A percentile compares a stretch with the other conserved stretches of the same genome.
Evolutionary conservation across 1,284 basidiomycete species (phyloP).

Genomic region (Gymnopus androsaceus): DNA sequence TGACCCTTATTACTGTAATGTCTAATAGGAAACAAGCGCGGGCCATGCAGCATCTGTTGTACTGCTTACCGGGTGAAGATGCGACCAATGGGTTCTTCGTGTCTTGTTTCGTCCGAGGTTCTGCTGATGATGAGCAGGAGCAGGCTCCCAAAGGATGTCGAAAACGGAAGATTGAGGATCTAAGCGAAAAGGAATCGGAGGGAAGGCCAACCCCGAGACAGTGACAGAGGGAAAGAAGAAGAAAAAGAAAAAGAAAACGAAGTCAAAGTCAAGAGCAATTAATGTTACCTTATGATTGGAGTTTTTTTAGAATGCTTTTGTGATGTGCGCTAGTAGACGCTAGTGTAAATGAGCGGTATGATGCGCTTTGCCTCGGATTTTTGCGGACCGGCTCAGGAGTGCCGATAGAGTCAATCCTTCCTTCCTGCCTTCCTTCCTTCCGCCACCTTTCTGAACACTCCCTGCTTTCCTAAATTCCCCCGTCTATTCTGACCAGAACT

Average conservation of each 20-base stretch:
- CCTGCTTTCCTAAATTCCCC: no score
- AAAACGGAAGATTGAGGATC: constrained; percentile 6
- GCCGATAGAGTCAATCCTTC: no score
- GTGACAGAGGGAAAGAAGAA: constrained; percentile 12
- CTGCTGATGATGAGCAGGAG: background rate
- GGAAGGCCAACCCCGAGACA: no score
- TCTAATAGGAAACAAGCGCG: constrained; percentile 3
- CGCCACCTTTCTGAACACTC: no score
- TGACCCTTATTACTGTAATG: constrained; percentile 5
- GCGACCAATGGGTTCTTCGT: constrained; percentile 96
- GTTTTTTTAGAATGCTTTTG: no score
- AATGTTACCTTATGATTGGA: no score
- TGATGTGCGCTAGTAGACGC: no score
- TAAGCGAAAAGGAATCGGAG: background rate
- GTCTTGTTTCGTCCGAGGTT: constrained; percentile 69
- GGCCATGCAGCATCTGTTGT: constrained; percentile 66
- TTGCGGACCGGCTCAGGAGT: no score
- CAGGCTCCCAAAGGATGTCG: background rate
- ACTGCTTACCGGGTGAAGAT: constrained; percentile 83
- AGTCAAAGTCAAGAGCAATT: background rate
- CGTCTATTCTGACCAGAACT: no score
- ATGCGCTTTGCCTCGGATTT: no score
- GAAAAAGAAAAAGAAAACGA: constrained; percentile 16
- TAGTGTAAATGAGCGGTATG: no score
- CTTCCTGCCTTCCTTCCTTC: no score